Evolutionary conservation across 2,329 filamentous ascomycete genomes (phyloP), one percentile per base, ranked within the genome.

Genomic region (Alternaria infectoria): DNA sequence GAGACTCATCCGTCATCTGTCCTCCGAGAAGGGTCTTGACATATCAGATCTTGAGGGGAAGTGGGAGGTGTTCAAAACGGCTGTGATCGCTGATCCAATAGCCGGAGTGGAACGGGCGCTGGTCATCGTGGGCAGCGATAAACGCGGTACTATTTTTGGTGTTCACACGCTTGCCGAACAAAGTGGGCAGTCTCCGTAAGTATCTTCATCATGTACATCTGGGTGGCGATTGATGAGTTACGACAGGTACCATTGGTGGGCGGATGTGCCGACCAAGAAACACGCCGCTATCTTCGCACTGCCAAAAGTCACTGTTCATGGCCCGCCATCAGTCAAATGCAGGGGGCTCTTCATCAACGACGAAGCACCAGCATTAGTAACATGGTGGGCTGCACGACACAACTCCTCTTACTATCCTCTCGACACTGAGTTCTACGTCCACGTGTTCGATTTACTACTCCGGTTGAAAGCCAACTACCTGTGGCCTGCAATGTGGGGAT

Each of bases 391-490:
- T 17, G 46, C 40, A 17, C 40, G 23, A 26, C 83, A 91, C 12
- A 81, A 84, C 13, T 81, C 81, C 13, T 85, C 85, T 6, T 87
- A 83, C 56, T 55, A 77, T 19, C 72, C 79, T 32, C 83, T 81
- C 52, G 86, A 87, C 61, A 81, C 85, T n/a, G 83, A 85, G 7
- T 91, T 92, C 75, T 91, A 92, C 75, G 80, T 84, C 11, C 85
- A 86, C 15, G 86, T 93, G 17, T 91, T 91, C 66, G 90, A 93
- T 78, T 81, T 93, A 0, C 81, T 92, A 0, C 85, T 93, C 8
- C 86, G 90, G 3, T 81, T 92, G 21, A 85, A 87, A 15, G 90
- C 90, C 21, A 93, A 92, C 77, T 92, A 91, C 71, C 81, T 93
- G 50, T 93, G 91, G 90, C 90, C 90, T 0, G 85, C 89, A 1